Base-by-base conservation (phyloP, 345 rosid species). In the Euphorbia peplus region DNA sequence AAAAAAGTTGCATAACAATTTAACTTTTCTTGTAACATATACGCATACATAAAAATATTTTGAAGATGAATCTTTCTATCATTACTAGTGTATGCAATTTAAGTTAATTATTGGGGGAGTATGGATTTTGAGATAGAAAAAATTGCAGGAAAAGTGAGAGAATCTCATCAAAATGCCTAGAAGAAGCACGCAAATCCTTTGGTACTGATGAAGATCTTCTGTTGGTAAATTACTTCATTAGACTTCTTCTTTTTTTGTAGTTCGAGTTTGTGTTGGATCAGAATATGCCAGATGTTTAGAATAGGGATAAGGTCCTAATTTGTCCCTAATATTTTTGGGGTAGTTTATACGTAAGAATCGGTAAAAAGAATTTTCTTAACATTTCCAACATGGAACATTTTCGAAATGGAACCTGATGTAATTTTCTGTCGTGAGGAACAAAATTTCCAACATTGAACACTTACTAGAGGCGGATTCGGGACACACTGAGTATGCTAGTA, bases 111-210 rank as follows among this genome's bases (percentile, higher is more conserved):
- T n/a, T 30, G 32, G 29, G 6, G 39, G 21, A 22, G 29, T 53
- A 16, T 35, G 28, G 44, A 30, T 13, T 44, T 64, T 24, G 21
- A 15, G 35, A 58, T 19, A 50, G 46, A 28, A 29, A 71, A 29
- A n/a, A n/a, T n/a, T 32, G 48, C 65, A 64, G 75, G 26, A 44
- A 56, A 64, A 29, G 15, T 64, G 64, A 56, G 50, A 64, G 75
- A 78, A 68, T 91, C 64, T 81, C 99, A 46, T 84, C 93, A 52
- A 86, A 83, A 67, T 83, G 87, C 70, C 78, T 88, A 1, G 91
- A 87, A 75, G 89, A 87, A 77, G 95, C 95, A 28, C 70, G 65
- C 37, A 46, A 71, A 71, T 71, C 69, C 64, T 71, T 56, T 48
- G 76, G 76, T 30, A 51, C 71, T 11, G 71, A 73, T 39, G 76